These are phyloP conservation scores for Durotheca rogersii DNA, from an alignment of 495 filamentous ascomycete species.

Conservation along the genomic window DNA sequence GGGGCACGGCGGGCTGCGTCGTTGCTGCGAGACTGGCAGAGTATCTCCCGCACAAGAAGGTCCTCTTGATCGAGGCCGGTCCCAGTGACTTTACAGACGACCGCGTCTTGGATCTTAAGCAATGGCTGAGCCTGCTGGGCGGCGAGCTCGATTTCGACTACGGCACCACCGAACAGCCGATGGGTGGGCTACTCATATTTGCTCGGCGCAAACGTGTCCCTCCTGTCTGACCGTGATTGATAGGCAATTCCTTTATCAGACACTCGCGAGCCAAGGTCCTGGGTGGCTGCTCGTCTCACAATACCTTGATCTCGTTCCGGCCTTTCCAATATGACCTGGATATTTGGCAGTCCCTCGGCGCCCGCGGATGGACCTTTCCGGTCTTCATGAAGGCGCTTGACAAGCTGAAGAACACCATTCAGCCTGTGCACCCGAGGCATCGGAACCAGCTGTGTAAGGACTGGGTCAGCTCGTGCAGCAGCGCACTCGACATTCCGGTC, in stretches of 20 bases:
- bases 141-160: slow-evolving; percentile 87
- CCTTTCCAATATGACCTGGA: slow-evolving; percentile 79
- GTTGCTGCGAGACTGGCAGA: slow-evolving; percentile 62
- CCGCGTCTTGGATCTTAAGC: slow-evolving; percentile 65
- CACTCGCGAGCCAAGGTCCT: slow-evolving; percentile 84
- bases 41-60: slow-evolving; percentile 64
- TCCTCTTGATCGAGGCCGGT: slow-evolving; percentile 66
- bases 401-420: slow-evolving; percentile 74
- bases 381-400: slow-evolving; percentile 73
- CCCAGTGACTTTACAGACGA: slow-evolving; percentile 50
- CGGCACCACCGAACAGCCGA: slow-evolving; percentile 79
- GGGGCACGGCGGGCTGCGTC: slow-evolving; percentile 83
- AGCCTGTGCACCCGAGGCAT: slow-evolving; percentile 74
- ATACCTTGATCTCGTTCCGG: slow-evolving; percentile 82
- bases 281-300: slow-evolving; percentile 84
- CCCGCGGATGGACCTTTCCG: slow-evolving; percentile 75
- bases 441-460: slow-evolving; percentile 82
- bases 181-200: no score
- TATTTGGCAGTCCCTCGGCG: slow-evolving; percentile 67
- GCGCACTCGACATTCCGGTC: slow-evolving; percentile 70
- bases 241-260: slow-evolving; percentile 79
- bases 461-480: slow-evolving; percentile 74
- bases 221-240: slow-evolving; percentile 20
- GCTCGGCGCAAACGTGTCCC: not conserved
- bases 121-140: slow-evolving; percentile 76